Conservation (phyloP, 2,329 filamentous ascomycete genomes). For the Ascochyta pisi region DNA sequence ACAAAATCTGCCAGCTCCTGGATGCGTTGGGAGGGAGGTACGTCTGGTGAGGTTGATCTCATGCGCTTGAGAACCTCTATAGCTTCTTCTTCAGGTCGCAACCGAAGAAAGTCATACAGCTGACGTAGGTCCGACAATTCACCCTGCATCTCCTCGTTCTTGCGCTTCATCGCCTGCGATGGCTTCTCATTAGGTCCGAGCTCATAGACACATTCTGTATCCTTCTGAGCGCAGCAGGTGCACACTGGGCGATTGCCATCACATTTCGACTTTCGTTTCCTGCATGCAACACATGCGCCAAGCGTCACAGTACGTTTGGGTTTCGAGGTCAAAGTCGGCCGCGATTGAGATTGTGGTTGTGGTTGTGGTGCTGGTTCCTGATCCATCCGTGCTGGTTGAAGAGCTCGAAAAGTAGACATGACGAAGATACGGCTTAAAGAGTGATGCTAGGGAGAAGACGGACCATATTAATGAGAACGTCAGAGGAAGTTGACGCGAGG, state of each 20-base stretch:
- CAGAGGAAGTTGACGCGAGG: constrained; percentile 4
- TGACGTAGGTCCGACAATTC: constrained; percentile 42
- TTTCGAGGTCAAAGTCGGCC: constrained; percentile 35
- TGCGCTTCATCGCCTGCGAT: constrained; percentile 46
- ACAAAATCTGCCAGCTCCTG: constrained; percentile 36
- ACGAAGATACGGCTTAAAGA: constrained; percentile 3
- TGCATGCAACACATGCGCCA: constrained; percentile 44
- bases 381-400: constrained; percentile 43
- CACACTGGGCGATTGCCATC: constrained; percentile 42
- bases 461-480: constrained; percentile 8
- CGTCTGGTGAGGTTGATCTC: constrained; percentile 25
- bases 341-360: constrained; percentile 29
- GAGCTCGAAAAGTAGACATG: constrained; percentile 41
- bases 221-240: constrained; percentile 43
- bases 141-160: constrained; percentile 47
- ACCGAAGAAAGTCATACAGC: constrained; percentile 40
- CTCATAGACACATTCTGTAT: constrained; percentile 42
- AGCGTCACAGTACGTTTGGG: constrained; percentile 45
- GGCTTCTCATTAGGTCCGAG: constrained; percentile 46
- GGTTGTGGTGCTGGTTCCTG: constrained; percentile 33
- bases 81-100: constrained; percentile 41
- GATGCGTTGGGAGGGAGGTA: constrained; percentile 32
- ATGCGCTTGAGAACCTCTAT: constrained; percentile 39
- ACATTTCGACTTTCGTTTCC: constrained; percentile 46
- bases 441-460: constrained; percentile 1